Conservation (phyloP, 352 stramenopile genomes). For the Globisporangium okanoganense region DNA sequence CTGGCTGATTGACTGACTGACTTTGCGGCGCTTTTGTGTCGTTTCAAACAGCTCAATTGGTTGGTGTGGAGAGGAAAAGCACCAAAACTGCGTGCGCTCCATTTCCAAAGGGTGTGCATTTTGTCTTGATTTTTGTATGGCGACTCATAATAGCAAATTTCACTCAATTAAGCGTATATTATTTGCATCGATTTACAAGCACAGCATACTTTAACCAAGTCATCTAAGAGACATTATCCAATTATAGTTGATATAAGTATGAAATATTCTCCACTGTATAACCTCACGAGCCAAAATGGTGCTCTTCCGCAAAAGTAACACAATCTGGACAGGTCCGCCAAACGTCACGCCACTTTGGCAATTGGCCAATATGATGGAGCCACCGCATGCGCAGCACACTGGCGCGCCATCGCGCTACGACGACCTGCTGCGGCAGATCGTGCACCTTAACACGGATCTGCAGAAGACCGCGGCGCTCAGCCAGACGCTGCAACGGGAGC, state of each 20-base stretch:
- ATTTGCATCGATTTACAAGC: background rate
- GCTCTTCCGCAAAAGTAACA: constrained; percentile 6
- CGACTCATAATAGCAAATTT: background rate
- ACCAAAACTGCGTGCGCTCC: background rate
- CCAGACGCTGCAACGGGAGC: constrained; percentile 73
- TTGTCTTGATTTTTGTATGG: background rate
- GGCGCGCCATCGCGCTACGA: constrained; percentile 49
- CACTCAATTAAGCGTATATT: background rate
- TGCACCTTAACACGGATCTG: constrained; percentile 79
- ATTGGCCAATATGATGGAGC: constrained; percentile 2
- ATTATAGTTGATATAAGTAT: background rate
- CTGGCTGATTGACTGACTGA: constrained; percentile 10
- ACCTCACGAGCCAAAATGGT: background rate
- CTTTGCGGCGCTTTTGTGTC: constrained; percentile 8
- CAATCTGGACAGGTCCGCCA: background rate
- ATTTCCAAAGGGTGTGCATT: background rate
- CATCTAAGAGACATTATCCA: background rate
- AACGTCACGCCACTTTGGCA: background rate
- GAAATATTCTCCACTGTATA: background rate
- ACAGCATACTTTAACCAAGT: background rate
- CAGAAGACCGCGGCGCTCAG: constrained; percentile 81
- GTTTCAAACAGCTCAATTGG: constrained; percentile 14
- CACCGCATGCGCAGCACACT: background rate
- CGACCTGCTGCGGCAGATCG: constrained; percentile 73
- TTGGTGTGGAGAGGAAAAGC: constrained; percentile 14